Evolutionary conservation across 805 yeast genomes (phyloP), one percentile per base, ranked within the genome.

Genomic region (Pichia exigua): DNA sequence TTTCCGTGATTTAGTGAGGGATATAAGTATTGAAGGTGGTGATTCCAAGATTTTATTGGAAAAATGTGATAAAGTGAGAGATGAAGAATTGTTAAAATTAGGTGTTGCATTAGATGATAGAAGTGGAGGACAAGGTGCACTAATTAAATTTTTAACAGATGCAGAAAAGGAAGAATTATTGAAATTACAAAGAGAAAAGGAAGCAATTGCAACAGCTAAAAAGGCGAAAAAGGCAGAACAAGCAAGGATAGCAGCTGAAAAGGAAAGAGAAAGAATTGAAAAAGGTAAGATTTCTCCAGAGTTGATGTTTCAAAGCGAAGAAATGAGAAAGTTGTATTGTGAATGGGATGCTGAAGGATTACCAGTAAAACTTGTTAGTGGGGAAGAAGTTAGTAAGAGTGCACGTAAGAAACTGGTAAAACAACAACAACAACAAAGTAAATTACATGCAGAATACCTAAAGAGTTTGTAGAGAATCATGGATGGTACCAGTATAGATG

Each of bases 21-120:
- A 70, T 20, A 67, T 81, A 56, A 95, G 97, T 3, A 89, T 89
- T 56, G 71, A 66, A 39, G 76, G 78, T 47, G 74, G 73, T 46
- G 81, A 79, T 12, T 75, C 74, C 49, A 59, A 69, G 8, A 77
- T 73, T 18, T 75, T 89, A 52, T 73, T 94, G 45, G 70, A 73
- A n/a, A 80, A 87, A 5, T 78, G 90, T 52, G 99, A 94, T 67
- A 66, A 72, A 8, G 67, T 94, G 22, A 79, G 99, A 61, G 81
- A 84, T 58, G 68, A 76, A 18, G 94, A 85, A 40, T 70, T 94
- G 59, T 71, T 89, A 54, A 76, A 80, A 26, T 71, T 90, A 55
- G 94, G 95, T 28, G 85, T 94, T 42, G 81, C 95, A 1, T 73
- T 94, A 50, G 98, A 92, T 65, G 99, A 94, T 68, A 81, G 97